Evolutionary conservation across 306 rosid genomes (phyloP).

Genomic region (Spatholobus suberectus): DNA sequence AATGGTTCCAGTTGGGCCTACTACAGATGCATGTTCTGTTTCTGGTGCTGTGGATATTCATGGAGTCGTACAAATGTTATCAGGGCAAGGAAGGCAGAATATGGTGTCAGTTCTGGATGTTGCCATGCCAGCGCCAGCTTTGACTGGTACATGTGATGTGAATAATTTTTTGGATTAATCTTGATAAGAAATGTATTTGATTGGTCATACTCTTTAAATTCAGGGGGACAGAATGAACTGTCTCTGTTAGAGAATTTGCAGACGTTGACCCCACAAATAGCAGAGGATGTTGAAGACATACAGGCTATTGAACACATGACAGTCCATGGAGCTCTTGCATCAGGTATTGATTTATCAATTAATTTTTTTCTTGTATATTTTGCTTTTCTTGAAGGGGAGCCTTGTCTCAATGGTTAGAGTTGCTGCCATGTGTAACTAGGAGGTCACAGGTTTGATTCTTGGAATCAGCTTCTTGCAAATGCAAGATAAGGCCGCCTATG

Average conservation of each 20-base stretch:
- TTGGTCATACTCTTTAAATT: constrained; percentile 49
- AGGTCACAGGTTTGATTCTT: not conserved
- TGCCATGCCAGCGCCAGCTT: constrained; percentile 87
- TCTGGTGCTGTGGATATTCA: constrained; percentile 76
- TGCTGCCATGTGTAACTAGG: not conserved
- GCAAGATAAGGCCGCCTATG: not conserved
- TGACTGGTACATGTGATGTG: constrained; percentile 57
- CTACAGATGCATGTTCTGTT: constrained; percentile 55
- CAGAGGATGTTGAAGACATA: constrained; percentile 63
- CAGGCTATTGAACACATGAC: constrained; percentile 68
- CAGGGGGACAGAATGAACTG: constrained; percentile 55
- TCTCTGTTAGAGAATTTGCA: constrained; percentile 62
- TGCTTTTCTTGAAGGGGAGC: not conserved
- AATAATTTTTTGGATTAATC: constrained; percentile 5
- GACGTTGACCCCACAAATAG: constrained; percentile 76
- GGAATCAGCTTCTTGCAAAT: constrained; percentile 14
- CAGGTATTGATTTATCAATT: constrained; percentile 54
- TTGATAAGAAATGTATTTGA: constrained; percentile 36
- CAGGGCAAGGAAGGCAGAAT: constrained; percentile 81
- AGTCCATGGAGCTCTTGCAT: constrained; percentile 76
- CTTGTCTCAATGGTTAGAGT: not conserved
- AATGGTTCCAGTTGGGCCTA: constrained; percentile 75
- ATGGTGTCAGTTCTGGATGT: constrained; percentile 80
- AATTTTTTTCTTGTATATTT: constrained; percentile 8
- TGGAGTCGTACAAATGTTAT: constrained; percentile 71